Conservation (phyloP, 495 filamentous ascomycete species). For the Penicillium robsamsonii region DNA sequence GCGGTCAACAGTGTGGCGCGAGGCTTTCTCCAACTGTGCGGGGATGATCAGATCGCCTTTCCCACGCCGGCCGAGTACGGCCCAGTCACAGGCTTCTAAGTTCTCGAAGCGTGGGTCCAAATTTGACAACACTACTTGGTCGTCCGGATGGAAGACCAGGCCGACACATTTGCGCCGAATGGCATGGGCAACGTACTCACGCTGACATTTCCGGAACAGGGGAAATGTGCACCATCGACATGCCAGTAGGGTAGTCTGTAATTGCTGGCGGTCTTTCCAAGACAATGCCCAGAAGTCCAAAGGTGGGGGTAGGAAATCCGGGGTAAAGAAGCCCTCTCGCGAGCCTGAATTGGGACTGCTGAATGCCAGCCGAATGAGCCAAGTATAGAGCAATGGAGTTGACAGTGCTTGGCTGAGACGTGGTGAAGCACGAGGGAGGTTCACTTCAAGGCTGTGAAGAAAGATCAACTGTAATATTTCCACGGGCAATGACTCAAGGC, state of each 20-base stretch:
- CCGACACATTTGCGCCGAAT: constrained; percentile 28
- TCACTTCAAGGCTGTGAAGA: constrained; percentile 48
- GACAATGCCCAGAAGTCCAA: constrained; percentile 33
- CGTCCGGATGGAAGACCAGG: constrained; percentile 26
- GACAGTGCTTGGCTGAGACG: constrained; percentile 35
- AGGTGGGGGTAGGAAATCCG: constrained; percentile 39
- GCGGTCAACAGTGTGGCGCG: constrained; percentile 17
- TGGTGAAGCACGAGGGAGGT: constrained; percentile 48
- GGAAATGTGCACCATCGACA: constrained; percentile 48
- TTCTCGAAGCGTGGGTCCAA: constrained; percentile 25
- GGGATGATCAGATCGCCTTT: constrained; percentile 36
- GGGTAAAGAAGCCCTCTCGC: constrained; percentile 32
- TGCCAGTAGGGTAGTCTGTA: constrained; percentile 37
- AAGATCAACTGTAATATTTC: constrained; percentile 56
- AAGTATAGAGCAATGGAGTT: constrained; percentile 39
- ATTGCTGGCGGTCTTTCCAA: constrained; percentile 20
- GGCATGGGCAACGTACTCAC: constrained; percentile 37
- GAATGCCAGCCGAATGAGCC: constrained; percentile 45
- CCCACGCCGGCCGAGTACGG: constrained; percentile 20
- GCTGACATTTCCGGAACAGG: constrained; percentile 41
- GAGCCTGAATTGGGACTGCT: constrained; percentile 36
- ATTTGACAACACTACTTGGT: constrained; percentile 17
- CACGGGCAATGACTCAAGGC: constrained; percentile 50
- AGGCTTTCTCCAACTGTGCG: constrained; percentile 8
- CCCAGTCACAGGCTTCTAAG: constrained; percentile 18